phyloP scores from a whole-genome alignment of 805 yeast genomes.

The Kazachstania viticola region DNA sequence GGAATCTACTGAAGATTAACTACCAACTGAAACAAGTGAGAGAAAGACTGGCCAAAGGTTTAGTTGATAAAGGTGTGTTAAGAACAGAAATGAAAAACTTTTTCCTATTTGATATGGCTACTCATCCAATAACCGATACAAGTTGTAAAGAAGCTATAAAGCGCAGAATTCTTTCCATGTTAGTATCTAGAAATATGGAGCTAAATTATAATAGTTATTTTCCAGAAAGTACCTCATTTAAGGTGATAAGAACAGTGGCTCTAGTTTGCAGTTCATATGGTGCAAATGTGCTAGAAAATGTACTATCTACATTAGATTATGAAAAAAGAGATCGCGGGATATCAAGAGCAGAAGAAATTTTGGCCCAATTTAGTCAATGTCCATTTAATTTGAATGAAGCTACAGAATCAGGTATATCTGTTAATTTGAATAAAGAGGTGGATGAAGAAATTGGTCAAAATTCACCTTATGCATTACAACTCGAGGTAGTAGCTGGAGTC shows the following conservation, averaged over 20 bases:
- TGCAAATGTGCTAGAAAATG: slow-evolving; percentile 92
- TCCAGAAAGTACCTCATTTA: slow-evolving; percentile 56
- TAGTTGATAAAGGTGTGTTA: slow-evolving; percentile 92
- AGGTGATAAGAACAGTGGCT: slow-evolving; percentile 65
- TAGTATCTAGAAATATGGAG: slow-evolving; percentile 61
- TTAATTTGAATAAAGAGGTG: slow-evolving; percentile 43
- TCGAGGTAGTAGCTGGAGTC: slow-evolving; percentile 91
- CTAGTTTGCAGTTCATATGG: slow-evolving; percentile 87
- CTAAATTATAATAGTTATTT: slow-evolving; percentile 50
- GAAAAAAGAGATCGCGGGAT: slow-evolving; percentile 89
- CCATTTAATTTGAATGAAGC: slow-evolving; percentile 56
- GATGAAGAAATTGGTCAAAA: slow-evolving; percentile 34
- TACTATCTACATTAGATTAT: slow-evolving; percentile 60
- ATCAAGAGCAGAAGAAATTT: slow-evolving; percentile 84
- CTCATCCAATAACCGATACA: slow-evolving; percentile 89
- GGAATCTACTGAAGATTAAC: slow-evolving; percentile 90
- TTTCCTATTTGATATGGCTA: slow-evolving; percentile 93
- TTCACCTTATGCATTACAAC: slow-evolving; percentile 43
- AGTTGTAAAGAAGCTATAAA: slow-evolving; percentile 73
- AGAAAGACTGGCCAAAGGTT: slow-evolving; percentile 90
- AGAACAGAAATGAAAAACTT: slow-evolving; percentile 94
- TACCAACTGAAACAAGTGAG: slow-evolving; percentile 96
- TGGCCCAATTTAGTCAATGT: slow-evolving; percentile 69
- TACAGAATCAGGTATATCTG: slow-evolving; percentile 58
- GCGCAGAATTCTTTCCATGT: slow-evolving; percentile 54